Base-by-base conservation (phyloP, 2,329 filamentous ascomycete genomes). In the Pseudogymnoascus sp. region DNA sequence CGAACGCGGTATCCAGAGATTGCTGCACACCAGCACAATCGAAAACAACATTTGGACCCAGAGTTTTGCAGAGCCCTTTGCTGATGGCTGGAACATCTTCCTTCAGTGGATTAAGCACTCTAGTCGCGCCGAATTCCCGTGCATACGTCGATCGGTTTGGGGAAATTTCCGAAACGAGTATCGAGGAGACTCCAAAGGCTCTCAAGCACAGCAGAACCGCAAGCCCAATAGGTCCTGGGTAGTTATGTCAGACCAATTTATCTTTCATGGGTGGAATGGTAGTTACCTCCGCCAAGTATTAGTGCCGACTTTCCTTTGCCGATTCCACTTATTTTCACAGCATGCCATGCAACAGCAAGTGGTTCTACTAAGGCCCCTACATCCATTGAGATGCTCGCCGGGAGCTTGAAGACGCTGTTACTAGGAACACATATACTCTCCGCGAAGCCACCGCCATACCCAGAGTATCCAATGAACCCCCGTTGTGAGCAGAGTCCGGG, bases 331-430 rank as follows among this genome's bases (percentile, higher is more conserved):
- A 79, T 75, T 56, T 79, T 78, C 36, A 84, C 79, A 1, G 81
- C 81, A 67, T 84, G 82, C 80, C 81, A 84, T 16, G 79, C 82
- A 1, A 84, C 82, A 3, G 81, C 76, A 0, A 84, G 73, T 1
- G 82, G 82, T 68, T 84, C 82, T 50, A 83, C 76, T 31, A 84
- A 74, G 0, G 82, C 82, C 72, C 77, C 80, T 23, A 82, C 74
- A 53, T 84, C 80, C 12, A 84, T 70, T 3, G 78, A 74, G 1
- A 84, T 77, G 56, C 80, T 81, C 63, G 81, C 78, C 4, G 81
- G 81, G 3, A 83, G 71, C 38, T 76, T 73, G 70, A 78, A 78
- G 3, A 81, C 68, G 67, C 16, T 77, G 74, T 40, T 77, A 75
- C 62, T 76, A 6, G 79, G 80, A 1, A 83, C 76, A 5, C 81